Percentiles rank a stretch among this genome's conserved stretches.
Evolutionary conservation across 495 filamentous ascomycete species (phyloP).

Genomic region (Penicillium silybi): DNA sequence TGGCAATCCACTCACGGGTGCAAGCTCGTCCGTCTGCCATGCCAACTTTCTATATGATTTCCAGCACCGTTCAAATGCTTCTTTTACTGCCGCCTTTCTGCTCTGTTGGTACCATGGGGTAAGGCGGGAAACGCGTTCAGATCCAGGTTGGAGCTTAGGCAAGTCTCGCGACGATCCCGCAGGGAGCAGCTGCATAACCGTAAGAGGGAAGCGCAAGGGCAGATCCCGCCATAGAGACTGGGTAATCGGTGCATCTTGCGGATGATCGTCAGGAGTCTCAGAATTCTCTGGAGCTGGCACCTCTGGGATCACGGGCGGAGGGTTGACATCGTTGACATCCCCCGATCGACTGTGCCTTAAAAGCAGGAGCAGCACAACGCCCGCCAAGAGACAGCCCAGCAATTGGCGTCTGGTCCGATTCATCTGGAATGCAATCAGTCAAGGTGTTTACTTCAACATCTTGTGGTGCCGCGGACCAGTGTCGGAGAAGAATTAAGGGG

Average conservation of each 20-base stretch:
- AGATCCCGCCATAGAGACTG: conserved; percentile 9
- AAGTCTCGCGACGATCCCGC: neutral
- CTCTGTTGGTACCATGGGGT: conserved; percentile 9
- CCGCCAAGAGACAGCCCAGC: conserved; percentile 8
- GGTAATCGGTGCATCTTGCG: neutral
- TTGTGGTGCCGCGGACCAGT: neutral
- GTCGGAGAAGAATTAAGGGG: neutral
- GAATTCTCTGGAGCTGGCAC: neutral
- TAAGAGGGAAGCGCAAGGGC: conserved; percentile 8
- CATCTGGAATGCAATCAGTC: conserved; percentile 1
- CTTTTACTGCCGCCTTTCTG: conserved; percentile 45
- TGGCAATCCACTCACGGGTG: conserved; percentile 52
- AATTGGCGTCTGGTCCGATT: conserved; percentile 16
- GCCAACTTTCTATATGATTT: conserved; percentile 59
- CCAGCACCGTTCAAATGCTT: conserved; percentile 62
- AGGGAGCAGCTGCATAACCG: conserved; percentile 2
- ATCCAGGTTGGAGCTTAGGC: conserved; percentile 5
- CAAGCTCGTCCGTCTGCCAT: conserved; percentile 66
- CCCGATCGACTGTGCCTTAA: neutral
- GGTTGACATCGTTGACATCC: neutral
- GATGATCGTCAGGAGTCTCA: neutral
- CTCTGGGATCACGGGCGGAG: neutral
- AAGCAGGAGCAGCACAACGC: conserved; percentile 5
- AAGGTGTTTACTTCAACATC: neutral
- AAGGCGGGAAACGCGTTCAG: neutral